Conservation (phyloP, 2,329 filamentous ascomycete genomes). For the Talaromyces sp. region DNA sequence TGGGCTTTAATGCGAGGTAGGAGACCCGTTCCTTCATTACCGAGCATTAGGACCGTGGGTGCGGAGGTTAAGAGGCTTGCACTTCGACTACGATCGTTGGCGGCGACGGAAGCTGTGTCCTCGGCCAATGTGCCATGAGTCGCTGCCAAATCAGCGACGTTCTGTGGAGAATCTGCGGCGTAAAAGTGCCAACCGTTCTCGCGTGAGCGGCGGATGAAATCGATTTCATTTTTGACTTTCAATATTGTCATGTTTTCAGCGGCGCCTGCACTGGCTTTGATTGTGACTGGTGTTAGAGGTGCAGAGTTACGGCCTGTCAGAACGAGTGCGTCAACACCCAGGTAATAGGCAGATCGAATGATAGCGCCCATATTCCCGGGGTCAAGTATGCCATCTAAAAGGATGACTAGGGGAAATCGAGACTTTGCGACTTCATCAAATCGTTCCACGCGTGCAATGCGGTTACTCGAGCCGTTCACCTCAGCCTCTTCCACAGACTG, state of each 20-base stretch:
- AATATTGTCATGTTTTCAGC: constrained; percentile 75
- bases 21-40: constrained; percentile 73
- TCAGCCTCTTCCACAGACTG: constrained; percentile 69
- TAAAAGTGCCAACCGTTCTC: constrained; percentile 76
- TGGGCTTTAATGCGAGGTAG: constrained; percentile 58
- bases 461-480: constrained; percentile 62
- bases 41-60: constrained; percentile 75
- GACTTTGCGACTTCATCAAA: constrained; percentile 15
- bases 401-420: constrained; percentile 39
- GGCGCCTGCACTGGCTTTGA: constrained; percentile 86
- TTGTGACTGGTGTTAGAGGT: constrained; percentile 66
- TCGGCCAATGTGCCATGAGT: constrained; percentile 7
- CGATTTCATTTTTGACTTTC: constrained; percentile 58
- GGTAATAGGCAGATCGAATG: constrained; percentile 78
- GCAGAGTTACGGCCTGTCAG: constrained; percentile 71
- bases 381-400: constrained; percentile 57
- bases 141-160: constrained; percentile 17
- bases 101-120: constrained; percentile 35
- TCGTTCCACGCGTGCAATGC: constrained; percentile 39
- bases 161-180: constrained; percentile 57
- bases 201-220: constrained; percentile 65
- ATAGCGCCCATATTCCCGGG: constrained; percentile 88
- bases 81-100: constrained; percentile 23
- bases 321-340: constrained; percentile 80
- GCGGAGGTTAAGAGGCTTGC: constrained; percentile 45